A percentile compares a stretch with the other conserved stretches of the same genome.
Conservation (phyloP, 495 filamentous ascomycete genomes). For the Penicillium ucsense region DNA sequence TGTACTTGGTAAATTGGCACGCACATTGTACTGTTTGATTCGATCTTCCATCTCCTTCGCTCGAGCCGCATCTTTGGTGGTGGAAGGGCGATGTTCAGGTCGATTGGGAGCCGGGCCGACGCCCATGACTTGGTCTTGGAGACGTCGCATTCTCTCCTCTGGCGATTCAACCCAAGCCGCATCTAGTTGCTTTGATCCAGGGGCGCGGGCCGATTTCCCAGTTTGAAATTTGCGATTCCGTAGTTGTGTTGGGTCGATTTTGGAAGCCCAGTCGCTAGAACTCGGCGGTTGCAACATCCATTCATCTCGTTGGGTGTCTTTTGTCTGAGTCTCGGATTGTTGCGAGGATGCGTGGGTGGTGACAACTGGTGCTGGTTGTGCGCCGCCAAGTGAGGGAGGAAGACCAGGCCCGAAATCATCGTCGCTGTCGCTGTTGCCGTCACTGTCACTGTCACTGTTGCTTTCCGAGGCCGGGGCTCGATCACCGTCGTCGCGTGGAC, state of each 20-base stretch:
- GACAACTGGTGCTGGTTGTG: conserved; percentile 1
- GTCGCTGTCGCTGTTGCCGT: conserved; percentile 38
- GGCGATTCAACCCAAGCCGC: conserved; percentile 88
- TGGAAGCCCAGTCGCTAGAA: conserved; percentile 47
- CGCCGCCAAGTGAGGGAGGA: conserved; percentile 41
- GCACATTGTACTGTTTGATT: conserved; percentile 51
- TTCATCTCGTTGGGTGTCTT: conserved; percentile 55
- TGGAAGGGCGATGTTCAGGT: neutral
- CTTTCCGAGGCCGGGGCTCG: neutral
- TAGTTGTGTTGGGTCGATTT: conserved; percentile 76
- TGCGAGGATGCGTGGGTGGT: neutral
- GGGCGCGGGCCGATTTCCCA: conserved; percentile 46
- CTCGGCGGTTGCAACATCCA: conserved; percentile 92
- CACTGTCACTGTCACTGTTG: conserved; percentile 2
- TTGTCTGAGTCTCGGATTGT: neutral
- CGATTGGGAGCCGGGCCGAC: conserved; percentile 23
- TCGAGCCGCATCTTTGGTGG: conserved; percentile 7
- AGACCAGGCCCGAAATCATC: conserved; percentile 78
- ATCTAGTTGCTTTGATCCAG: conserved; percentile 30
- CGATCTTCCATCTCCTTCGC: conserved; percentile 31
- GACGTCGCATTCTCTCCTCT: conserved; percentile 69
- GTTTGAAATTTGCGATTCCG: conserved; percentile 77
- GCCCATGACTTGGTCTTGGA: conserved; percentile 82
- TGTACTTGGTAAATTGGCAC: neutral
- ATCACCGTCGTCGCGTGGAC: conserved; percentile 14